A percentile compares a stretch with the other conserved stretches of the same genome.
Evolutionary conservation across 257 asterid genomes (phyloP).

Genomic region (Rauvolfia tetraphylla): DNA sequence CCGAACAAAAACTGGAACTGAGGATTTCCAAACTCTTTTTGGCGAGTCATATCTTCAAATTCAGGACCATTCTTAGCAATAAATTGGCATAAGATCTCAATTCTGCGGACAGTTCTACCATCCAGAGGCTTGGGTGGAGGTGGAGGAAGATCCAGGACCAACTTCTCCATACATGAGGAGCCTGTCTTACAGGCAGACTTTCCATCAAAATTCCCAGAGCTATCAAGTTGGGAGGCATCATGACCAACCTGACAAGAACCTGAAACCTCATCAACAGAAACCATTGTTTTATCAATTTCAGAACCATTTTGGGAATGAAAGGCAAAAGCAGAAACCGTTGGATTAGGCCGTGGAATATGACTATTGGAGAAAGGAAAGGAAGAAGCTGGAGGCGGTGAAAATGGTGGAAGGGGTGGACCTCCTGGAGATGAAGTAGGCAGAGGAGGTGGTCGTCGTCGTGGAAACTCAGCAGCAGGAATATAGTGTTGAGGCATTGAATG

Average conservation of each 20-base stretch:
- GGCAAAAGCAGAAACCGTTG: slow-evolving; percentile 6
- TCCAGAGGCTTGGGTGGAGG: slow-evolving; percentile 31
- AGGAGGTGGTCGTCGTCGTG: slow-evolving; percentile 40
- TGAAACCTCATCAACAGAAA: slow-evolving; percentile 5
- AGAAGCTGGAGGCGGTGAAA: slow-evolving; percentile 42
- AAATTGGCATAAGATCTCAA: slow-evolving; percentile 30
- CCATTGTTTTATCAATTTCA: neutral
- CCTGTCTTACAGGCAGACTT: slow-evolving; percentile 18
- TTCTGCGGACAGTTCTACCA: slow-evolving; percentile 23
- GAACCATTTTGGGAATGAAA: slow-evolving; percentile 12
- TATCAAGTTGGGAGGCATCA: neutral
- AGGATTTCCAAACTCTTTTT: slow-evolving; percentile 19
- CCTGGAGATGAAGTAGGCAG: slow-evolving; percentile 48
- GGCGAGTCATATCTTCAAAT: slow-evolving; percentile 22
- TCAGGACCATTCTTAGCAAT: slow-evolving; percentile 32
- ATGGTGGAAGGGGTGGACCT: slow-evolving; percentile 54
- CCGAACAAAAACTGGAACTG: slow-evolving; percentile 26
- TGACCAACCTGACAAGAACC: slow-evolving; percentile 7
- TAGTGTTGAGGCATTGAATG: slow-evolving; percentile 25
- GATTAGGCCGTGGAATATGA: slow-evolving; percentile 2
- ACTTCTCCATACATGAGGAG: slow-evolving; percentile 20
- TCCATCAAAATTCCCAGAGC: slow-evolving; percentile 13
- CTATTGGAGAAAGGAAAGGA: slow-evolving; percentile 12
- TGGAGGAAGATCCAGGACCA: slow-evolving; percentile 29
- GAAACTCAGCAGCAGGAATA: slow-evolving; percentile 22